Evolutionary conservation across 2,329 filamentous ascomycete genomes (phyloP), one percentile per base, ranked within the genome.

Genomic region (Penicillium vulpinum): DNA sequence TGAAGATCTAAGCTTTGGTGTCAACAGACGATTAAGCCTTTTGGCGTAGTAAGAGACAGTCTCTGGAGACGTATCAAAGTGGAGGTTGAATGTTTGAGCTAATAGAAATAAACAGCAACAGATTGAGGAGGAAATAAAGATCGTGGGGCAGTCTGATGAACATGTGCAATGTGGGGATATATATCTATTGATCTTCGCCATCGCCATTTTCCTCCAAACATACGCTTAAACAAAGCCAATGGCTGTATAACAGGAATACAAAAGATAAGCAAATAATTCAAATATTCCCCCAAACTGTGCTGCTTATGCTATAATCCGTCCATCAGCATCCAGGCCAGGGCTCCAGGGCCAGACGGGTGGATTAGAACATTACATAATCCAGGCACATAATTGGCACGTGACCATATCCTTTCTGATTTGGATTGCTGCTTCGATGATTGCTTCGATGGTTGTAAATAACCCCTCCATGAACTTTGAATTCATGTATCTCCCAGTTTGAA

Each of bases 291-390:
- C 21, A 2, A 18, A 26, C 15, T 8, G 16, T 6, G 7, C 9
- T 39, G 18, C 15, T 48, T 22, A 18, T 47, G 31, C 33, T 28
- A 18, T 38, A 39, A 29, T 22, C 4, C 9, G 18, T 21, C 35
- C 10, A 18, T 21, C 15, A n/a, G n/a, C n/a, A n/a, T n/a, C n/a
- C n/a, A n/a, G n/a, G n/a, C n/a, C 13, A 45, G 13, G 18, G 43
- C 43, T 28, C 26, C 11, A 21, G 18, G 16, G 18, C 3, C 28
- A 8, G 10, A 29, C n/a, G n/a, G 31, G 31, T 11, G 15, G n/a
- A n/a, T n/a, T n/a, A 22, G 4, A 38, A 13, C 0, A 59, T 62
- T 61, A 62, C 52, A 59, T 62, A 62, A 62, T 35, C 43, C 44
- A 46, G 21, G 2, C 16, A 48, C n/a, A 54, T 15, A 38, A 4